Evolutionary conservation across 2,329 filamentous ascomycete genomes (phyloP).

Genomic region (Colletotrichum higginsianum): DNA sequence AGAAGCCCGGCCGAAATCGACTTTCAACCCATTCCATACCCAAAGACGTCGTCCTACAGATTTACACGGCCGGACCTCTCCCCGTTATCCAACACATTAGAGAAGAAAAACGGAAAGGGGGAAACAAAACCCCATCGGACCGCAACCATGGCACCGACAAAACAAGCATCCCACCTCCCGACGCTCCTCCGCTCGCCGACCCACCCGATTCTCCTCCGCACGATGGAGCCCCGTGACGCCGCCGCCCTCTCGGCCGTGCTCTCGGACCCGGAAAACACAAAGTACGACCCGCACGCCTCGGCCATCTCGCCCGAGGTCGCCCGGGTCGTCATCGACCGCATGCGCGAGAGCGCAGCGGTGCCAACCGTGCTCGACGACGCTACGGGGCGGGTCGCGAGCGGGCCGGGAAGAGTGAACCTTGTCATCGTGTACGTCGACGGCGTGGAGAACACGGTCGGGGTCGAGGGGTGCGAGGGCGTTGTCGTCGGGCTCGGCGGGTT

Average conservation of each 20-base stretch:
- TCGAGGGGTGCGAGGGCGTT: constrained; percentile 11
- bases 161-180: constrained; percentile 45
- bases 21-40: not conserved
- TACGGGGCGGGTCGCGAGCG: constrained; percentile 40
- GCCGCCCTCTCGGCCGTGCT: constrained; percentile 46
- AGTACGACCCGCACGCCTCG: constrained; percentile 41
- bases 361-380: constrained; percentile 42
- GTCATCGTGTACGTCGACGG: constrained; percentile 42
- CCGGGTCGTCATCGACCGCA: constrained; percentile 42
- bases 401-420: constrained; percentile 48
- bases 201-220: constrained; percentile 48
- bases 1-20: no score
- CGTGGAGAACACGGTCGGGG: not conserved
- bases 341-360: constrained; percentile 47
- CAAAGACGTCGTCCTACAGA: not conserved
- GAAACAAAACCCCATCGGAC: not conserved
- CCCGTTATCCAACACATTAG: not conserved
- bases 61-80: not conserved
- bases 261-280: constrained; percentile 43
- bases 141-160: constrained; percentile 30
- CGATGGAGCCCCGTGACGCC: constrained; percentile 44
- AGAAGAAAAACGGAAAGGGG: not conserved
- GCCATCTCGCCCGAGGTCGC: constrained; percentile 42
- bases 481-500: constrained; percentile 50
- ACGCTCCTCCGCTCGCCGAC: constrained; percentile 45